phyloP scores from a whole-genome alignment of 2,329 filamentous ascomycete species.

The Colletotrichum cuscutae region DNA sequence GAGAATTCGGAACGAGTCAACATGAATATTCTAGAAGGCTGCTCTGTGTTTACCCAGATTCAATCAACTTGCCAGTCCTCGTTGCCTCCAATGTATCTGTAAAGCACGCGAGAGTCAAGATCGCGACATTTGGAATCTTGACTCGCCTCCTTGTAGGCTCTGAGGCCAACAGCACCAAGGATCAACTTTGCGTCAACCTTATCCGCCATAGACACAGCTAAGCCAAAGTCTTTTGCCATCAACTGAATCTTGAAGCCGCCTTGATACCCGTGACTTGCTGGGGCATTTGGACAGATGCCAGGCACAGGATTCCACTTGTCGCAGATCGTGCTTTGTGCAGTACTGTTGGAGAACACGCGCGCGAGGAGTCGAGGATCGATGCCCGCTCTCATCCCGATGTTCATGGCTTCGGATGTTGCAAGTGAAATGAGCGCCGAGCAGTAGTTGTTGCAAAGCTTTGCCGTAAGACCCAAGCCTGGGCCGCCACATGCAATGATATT shows the following conservation, averaged over 20 bases:
- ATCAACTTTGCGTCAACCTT: background rate
- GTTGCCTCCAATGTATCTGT: too few species aligned
- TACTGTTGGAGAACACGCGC: conserved; percentile 40
- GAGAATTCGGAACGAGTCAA: too few species aligned
- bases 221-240: conserved; percentile 67
- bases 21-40: too few species aligned
- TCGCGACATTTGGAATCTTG: too few species aligned
- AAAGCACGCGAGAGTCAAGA: background rate
- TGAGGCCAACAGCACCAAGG: too few species aligned
- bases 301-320: conserved; percentile 48
- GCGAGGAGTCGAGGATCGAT: conserved; percentile 63
- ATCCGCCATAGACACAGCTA: too few species aligned
- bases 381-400: conserved; percentile 68
- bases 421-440: conserved; percentile 68
- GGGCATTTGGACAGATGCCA: conserved; percentile 44
- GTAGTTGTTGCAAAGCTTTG: conserved; percentile 72
- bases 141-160: too few species aligned
- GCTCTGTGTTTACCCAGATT: too few species aligned
- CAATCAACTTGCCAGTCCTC: too few species aligned
- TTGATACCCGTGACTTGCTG: conserved; percentile 45
- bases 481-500: conserved; percentile 66
- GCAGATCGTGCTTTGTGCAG: conserved; percentile 44
- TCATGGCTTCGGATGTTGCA: conserved; percentile 66
- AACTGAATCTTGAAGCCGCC: conserved; percentile 68
- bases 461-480: conserved; percentile 64